Base-by-base conservation (phyloP, 2,329 filamentous ascomycete species). In the Thielaviopsis ethacetica region DNA sequence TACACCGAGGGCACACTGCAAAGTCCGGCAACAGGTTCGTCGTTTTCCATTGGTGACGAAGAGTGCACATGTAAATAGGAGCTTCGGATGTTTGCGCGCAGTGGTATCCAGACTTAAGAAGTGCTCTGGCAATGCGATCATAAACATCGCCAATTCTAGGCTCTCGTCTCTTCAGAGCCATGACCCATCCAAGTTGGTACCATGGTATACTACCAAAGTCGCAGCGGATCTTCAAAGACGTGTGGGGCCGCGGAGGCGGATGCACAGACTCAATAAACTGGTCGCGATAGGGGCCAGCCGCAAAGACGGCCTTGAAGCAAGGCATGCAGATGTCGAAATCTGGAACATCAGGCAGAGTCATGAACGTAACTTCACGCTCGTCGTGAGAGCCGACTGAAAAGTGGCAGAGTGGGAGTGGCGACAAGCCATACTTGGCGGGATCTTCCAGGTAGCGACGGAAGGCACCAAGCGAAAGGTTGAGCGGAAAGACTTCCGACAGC, bases 181-280 rank as follows among this genome's bases (percentile, higher is more conserved):
- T 76, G 2, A 91, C 76, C 82, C 86, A 95, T 0, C 90, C 90
- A 47, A 95, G 82, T 27, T 88, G 83, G 65, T 88, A 85, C 88
- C 90, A 96, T 0, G 85, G 81, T 0, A 76, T 78, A 13, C 81
- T 78, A 30, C 87, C 88, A 69, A 96, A 88, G 63, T 90, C 85
- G 71, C 91, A 97, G 53, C 78, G 75, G 7, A 87, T 76, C 3
- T 24, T 53, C 24, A 53, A 7, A 21, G 26, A 1, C 50, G 21
- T 22, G 56, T 24, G 26, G 27, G 57, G 19, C n/a, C 44, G n/a
- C 44, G 44, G 17, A 12, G 24, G 15, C n/a, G 57, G 53, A 53
- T 80, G 75, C 49, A 76, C 73, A 15, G 80, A 77, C 30, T 72
- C 68, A 12, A 83, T 73, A 65, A 95, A 89, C 38, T 82, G 75